Conservation (phyloP, 2,329 filamentous ascomycete genomes). For the Pseudogymnoascus sp. region DNA sequence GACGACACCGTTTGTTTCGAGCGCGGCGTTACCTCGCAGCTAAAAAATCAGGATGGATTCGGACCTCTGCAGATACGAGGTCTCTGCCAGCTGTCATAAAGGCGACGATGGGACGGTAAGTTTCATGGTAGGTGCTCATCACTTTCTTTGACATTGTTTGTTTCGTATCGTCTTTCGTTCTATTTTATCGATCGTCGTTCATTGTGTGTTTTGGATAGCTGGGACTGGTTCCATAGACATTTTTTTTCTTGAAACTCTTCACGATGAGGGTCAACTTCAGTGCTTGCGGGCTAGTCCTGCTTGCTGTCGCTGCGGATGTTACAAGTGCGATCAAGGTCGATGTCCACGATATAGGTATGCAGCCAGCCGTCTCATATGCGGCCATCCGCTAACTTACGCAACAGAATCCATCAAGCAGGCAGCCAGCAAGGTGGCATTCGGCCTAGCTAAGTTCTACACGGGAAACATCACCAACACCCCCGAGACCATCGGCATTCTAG, state of each 20-base stretch:
- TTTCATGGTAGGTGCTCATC: not conserved
- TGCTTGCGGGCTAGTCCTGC: conserved; percentile 7
- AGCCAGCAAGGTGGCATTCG: conserved; percentile 51
- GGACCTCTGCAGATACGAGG: conserved; percentile 6
- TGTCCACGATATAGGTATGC: not conserved
- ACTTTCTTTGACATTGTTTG: not conserved
- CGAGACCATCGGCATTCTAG: conserved; percentile 53
- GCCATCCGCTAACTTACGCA: not conserved
- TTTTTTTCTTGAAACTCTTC: not conserved
- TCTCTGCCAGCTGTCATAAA: not conserved
- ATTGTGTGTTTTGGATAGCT: not conserved
- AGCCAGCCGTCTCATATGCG: not conserved
- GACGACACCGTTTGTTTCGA: not conserved
- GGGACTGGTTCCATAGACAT: not conserved
- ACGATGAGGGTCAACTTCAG: not conserved
- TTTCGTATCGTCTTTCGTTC: not conserved
- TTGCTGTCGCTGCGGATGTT: not conserved
- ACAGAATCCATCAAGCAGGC: conserved; percentile 54
- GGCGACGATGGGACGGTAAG: not conserved
- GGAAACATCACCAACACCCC: conserved; percentile 50
- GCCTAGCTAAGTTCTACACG: conserved; percentile 55
- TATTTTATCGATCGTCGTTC: not conserved
- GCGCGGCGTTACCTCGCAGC: not conserved
- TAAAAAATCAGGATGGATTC: not conserved
- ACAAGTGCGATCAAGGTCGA: conserved; percentile 1